Evolutionary conservation across 352 stramenopile genomes (phyloP), one percentile per base, ranked within the genome.

Genomic region (Pythium guiyangense): DNA sequence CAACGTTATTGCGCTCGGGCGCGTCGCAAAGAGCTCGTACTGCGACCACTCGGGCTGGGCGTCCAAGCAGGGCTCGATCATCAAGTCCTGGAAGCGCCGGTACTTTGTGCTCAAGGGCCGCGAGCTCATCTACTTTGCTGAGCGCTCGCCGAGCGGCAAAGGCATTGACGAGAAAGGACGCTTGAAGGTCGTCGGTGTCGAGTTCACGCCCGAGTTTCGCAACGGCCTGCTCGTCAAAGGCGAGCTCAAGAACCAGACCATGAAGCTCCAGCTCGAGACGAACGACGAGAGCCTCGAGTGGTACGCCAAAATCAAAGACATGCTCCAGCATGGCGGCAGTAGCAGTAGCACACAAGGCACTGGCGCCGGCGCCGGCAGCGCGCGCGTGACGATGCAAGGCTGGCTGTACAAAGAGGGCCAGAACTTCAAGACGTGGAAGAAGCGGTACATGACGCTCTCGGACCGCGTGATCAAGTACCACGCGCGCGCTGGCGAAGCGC

Each of bases 371-470:
- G 40, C 51, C n/a, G 56, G 53, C 26, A 47, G 46, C 11, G 62
- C 55, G 1, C 52, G 15, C 20, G 63, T 84, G 14, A 59, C 61
- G 6, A 89, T 88, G 76, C 65, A 87, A 57, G 84, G 84, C 20
- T 94, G 82, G 82, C 61, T 94, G 2, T 65, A 72, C 26, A 94
- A 94, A 48, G 82, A 94, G 64, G 84, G 84, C 10, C 81, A 92
- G 60, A 91, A 91, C 57, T 91, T 94, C 63, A 92, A 94, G 78
- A 91, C 75, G 20, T 94, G 84, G 84, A 94, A 94, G 55, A 69
- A 74, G 34, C 78, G 84, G 31, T 92, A 87, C 64, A 90, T 94
- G 71, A 88, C 76, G 49, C 65, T 94, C 8, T 66, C 45, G 0
- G 84, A 75, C 4, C 66, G 62, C 37, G 51, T 73, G 17, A 74